Base-by-base conservation (phyloP, 805 yeast species). In the Candida morakotiae region DNA sequence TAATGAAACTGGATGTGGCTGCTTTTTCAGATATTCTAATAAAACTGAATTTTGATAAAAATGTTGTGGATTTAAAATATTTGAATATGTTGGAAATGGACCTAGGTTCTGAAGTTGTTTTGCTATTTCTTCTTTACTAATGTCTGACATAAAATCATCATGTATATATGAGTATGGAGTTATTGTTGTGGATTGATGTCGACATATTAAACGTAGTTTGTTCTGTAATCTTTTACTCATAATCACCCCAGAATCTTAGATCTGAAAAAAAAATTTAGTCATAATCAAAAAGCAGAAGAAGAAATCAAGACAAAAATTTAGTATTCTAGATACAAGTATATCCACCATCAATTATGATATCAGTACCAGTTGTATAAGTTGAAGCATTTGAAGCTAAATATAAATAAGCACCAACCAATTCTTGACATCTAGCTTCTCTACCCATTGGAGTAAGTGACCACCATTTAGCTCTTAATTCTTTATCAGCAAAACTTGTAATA, bases 1-100 rank as follows among this genome's bases (percentile, higher is more conserved):
- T n/a, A 93, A 58, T 1, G 96, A 82, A 16, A 91, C 94, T 0
- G 98, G 96, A 55, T 87, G 87, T 0, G 96, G 89, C n/a, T 54
- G 54, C 45, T 79, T 75, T 34, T 73, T 67, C 28, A 79, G 67
- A 75, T 84, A 86, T 25, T 71, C 69, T 51, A 77, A 60, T 41
- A 87, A 64, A 4, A 81, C 75, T 15, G 80, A 77, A 52, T 84
- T 84, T 48, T 88, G 97, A 55, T 87, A 91, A 58, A 85, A 91
- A 55, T 88, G 97, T 53, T 86, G 89, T 16, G 75, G 73, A 38
- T 65, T 67, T 28, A 67, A 45, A 37, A 67, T 66, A 41, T 52
- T 61, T 32, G 69, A 64, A 40, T 64, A 63, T 3, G 65, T 51
- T 2, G 72, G 72, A 40, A 55, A 67, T 6, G 72, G 69, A 5